Conservation (phyloP, 2,329 filamentous ascomycete species). For the Zymoseptoria brevis region DNA sequence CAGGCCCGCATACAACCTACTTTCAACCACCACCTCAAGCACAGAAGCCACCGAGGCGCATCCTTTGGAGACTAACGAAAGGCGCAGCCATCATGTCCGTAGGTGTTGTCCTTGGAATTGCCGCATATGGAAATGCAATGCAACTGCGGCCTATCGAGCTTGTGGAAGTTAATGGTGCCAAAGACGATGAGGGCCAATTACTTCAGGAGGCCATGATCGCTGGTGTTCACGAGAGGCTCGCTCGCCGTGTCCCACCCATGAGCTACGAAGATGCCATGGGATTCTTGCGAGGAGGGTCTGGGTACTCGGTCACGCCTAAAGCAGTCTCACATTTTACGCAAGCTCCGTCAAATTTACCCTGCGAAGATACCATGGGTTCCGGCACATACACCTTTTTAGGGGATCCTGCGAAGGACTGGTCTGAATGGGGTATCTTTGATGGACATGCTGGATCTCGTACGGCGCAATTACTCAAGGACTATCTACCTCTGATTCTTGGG, state of each 20-base stretch:
- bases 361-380: constrained; percentile 22
- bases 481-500: constrained; percentile 19
- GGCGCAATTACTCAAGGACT: constrained; percentile 20
- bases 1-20: constrained; percentile 23
- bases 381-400: constrained; percentile 16
- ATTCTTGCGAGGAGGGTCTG: constrained; percentile 15
- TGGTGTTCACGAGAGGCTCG: constrained; percentile 13
- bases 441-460: constrained; percentile 33
- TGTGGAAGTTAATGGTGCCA: constrained; percentile 10
- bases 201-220: constrained; percentile 13
- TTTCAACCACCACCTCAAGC: constrained; percentile 23
- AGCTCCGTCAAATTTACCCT: constrained; percentile 24
- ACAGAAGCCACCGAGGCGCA: constrained; percentile 14
- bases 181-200: constrained; percentile 3
- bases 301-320: constrained; percentile 18
- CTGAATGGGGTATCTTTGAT: constrained; percentile 34
- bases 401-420: constrained; percentile 21
- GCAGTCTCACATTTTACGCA: constrained; percentile 22
- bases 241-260: constrained; percentile 16
- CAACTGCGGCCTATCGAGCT: neutral
- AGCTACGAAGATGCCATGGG: constrained; percentile 16
- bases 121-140: constrained; percentile 1
- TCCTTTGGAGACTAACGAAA: constrained; percentile 8
- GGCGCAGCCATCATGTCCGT: neutral
- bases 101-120: constrained; percentile 5